Base-by-base conservation (phyloP, 73 alveolate species). In the Tetrahymena malaccensis region DNA sequence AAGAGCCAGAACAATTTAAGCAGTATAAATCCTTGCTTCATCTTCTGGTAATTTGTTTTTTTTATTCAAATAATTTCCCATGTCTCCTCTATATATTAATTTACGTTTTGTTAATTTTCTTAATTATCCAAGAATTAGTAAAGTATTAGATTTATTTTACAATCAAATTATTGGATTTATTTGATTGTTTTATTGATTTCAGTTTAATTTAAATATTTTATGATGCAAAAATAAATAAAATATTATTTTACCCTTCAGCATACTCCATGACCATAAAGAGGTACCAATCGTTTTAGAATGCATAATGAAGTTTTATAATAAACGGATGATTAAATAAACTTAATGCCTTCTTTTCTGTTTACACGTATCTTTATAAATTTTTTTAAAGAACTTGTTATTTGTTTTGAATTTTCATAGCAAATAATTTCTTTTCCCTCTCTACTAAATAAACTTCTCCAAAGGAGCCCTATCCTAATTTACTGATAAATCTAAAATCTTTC, bases 1-100 rank as follows among this genome's bases (percentile, higher is more conserved):
- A 37, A 99, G 94, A 2, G 99, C 99, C 85, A 98, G 94, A 33
- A 99, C 85, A 4, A 99, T 97, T 96, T 99, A 99, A 85, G 99
- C 95, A n/a, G 98, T 93, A 93, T 98, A 98, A 94, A 98, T 96
- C 96, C 98, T 96, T 34, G 99, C 99, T 55, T 97, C 94, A 33
- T 98, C 98, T 95, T 98, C 99, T 3, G 97, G 94, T 94, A 98
- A 98, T 95, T 98, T 97, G 31, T 43, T 58, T 35, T 84, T 43
- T 57, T 95, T 95, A 9, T 94, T 95, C 43, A 95, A 84, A 55
- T 85, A 95, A 27, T 95, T 43, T 44, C 99, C 98, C 84, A 97
- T 94, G 96, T 97, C 99, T 33, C 99, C 99, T 27, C 94, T 85
- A 31, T 27, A 27, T 70, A 70, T 70, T 25, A 22, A 70, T 57